Evolutionary conservation across 1,139 yeast genomes (phyloP), one percentile per base, ranked within the genome.

Genomic region (Barnettozyma hawaiiensis): DNA sequence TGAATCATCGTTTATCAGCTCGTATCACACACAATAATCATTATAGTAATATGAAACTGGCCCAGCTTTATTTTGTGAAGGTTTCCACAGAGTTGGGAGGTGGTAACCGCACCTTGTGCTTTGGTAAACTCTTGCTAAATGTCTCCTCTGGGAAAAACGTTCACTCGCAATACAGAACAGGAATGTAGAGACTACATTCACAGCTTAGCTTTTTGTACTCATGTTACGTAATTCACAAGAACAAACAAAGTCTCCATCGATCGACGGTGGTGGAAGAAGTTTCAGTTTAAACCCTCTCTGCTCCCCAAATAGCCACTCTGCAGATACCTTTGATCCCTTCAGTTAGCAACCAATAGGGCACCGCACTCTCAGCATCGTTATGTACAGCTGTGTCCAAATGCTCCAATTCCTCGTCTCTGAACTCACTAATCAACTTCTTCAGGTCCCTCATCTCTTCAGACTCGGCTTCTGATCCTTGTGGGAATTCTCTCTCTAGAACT

Each of bases 391-490:
- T 92, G 54, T 92, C 87, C 55, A 94, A 71, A 68, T 92, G 99
- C 64, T 92, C 98, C 50, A 92, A 70, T 62, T 92, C 99, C 46
- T 92, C 96, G 60, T 92, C 98, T 60, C 99, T 73, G 60, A 92
- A 94, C 44, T 77, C 71, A 50, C 79, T 81, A 42, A 94, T 81
- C 3, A 78, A 71, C 29, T 73, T 67, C 51, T 78, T 83, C 57
- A 92, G 67, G 7, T 69, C 62, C 3, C 64, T 62, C 42, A 89
- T 61, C 55, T 86, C 96, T 16, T 76, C 73, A 54, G 65, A 49
- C 53, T 64, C 49, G 40, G 73, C 72, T 15, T 48, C 53, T 5
- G 37, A 54, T 47, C 33, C 46, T 36, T 67, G 68, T 10, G 41
- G 41, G 51, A 70, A 81, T 50, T 81, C 82, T 53, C 78, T 79